Percentiles rank a stretch among this genome's conserved stretches.
These are phyloP conservation scores for Coemansia sp. DNA, from an alignment of 192 early-diverging fungal genomes.

Conservation along the genomic window DNA sequence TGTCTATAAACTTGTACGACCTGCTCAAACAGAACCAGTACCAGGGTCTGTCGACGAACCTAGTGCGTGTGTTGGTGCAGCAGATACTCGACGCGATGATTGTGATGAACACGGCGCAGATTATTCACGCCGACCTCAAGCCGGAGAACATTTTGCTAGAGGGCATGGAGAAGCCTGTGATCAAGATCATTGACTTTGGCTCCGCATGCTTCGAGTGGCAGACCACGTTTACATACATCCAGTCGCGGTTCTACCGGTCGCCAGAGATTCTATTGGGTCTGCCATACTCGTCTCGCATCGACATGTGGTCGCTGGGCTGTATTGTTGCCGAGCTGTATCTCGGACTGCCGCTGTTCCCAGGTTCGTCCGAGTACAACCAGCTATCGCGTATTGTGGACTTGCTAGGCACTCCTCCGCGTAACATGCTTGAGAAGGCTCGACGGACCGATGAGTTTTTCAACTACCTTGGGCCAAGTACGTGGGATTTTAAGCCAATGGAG, in stretches of 20 bases:
- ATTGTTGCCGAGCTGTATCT: constrained; percentile 96
- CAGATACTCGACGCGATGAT: constrained; percentile 93
- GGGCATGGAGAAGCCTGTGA: constrained; percentile 83
- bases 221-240: constrained; percentile 97
- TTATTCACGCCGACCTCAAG: constrained; percentile 99
- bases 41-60: constrained; percentile 88
- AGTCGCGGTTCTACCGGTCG: constrained; percentile 94
- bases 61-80: constrained; percentile 87
- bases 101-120: constrained; percentile 79
- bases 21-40: constrained; percentile 97
- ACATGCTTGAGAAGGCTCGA: constrained; percentile 95
- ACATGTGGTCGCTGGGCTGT: constrained; percentile 99
- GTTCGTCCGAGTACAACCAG: constrained; percentile 95
- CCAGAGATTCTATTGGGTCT: constrained; percentile 95
- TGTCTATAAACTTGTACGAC: constrained; percentile 97
- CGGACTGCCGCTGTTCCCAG: constrained; percentile 94
- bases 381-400: constrained; percentile 91
- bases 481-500: constrained; percentile 76
- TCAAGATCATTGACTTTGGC: constrained; percentile 99
- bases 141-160: constrained; percentile 33
- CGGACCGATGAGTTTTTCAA: constrained; percentile 85
- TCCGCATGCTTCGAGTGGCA: constrained; percentile 93
- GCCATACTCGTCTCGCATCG: constrained; percentile 89
- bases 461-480: constrained; percentile 56
- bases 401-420: constrained; percentile 82